A percentile compares a stretch with the other conserved stretches of the same genome.
These are phyloP conservation scores for Ophiostoma sp. DNA, from an alignment of 2,329 filamentous ascomycete species.

Conservation along the genomic window DNA sequence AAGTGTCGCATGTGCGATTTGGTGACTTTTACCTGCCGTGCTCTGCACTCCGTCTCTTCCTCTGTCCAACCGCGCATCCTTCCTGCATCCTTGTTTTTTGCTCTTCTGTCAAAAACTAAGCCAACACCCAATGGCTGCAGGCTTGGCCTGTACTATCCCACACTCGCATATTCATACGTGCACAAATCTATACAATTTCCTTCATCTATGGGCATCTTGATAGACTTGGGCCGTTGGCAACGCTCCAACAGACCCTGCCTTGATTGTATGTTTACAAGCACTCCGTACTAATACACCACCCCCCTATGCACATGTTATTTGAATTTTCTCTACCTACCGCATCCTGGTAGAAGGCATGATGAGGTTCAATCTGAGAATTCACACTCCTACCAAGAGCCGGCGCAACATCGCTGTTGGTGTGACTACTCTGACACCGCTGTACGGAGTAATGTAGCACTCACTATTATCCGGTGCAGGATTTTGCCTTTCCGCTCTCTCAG, in stretches of 20 bases:
- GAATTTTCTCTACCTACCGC: no score
- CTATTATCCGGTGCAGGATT: slow-evolving; percentile 9
- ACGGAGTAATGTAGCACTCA: neutral
- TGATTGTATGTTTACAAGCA: neutral
- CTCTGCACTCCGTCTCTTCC: neutral
- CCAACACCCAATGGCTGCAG: neutral
- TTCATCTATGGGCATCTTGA: neutral
- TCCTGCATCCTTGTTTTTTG: neutral
- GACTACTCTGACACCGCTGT: neutral
- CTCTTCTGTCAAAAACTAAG: neutral
- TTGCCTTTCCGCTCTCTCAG: neutral
- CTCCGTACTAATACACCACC: no score
- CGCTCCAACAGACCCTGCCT: neutral
- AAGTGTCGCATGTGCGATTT: no score
- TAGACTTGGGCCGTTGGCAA: neutral
- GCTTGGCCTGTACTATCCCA: neutral
- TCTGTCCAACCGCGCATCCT: neutral
- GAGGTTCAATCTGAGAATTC: neutral
- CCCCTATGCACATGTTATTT: no score
- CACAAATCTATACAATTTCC: neutral
- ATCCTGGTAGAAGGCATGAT: neutral
- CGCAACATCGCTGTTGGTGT: neutral
- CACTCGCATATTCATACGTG: neutral
- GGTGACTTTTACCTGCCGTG: neutral
- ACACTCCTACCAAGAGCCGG: neutral